These are phyloP conservation scores for Plasmodium inui DNA, from an alignment of 169 alveolate genomes.

Conservation along the genomic window DNA sequence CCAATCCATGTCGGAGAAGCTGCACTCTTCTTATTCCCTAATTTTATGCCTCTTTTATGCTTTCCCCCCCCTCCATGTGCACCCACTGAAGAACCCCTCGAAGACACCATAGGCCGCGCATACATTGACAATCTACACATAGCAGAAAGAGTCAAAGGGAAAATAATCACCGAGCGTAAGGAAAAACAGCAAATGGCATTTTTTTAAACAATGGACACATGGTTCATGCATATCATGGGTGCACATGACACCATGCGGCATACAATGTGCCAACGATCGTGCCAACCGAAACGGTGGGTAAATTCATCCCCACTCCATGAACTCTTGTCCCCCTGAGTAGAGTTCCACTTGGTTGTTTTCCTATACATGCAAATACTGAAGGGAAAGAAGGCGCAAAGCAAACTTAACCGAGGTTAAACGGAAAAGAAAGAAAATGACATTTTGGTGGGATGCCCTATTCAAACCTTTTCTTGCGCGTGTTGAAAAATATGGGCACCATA, in stretches of 20 bases:
- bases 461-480: neutral
- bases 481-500: neutral
- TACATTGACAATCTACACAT: constrained; percentile 13
- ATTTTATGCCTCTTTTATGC: neutral
- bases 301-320: neutral
- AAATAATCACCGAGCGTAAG: constrained; percentile 46
- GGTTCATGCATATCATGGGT: neutral
- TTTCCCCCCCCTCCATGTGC: neutral
- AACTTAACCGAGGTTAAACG: neutral
- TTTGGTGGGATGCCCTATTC: neutral
- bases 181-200: neutral
- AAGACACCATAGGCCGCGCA: neutral
- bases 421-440: neutral
- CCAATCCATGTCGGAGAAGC: neutral
- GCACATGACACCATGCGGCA: neutral
- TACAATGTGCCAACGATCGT: neutral
- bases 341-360: constrained; percentile 15
- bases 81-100: constrained; percentile 21
- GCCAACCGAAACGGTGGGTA: neutral
- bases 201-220: neutral
- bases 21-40: neutral
- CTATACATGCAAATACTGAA: constrained; percentile 26
- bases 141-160: constrained; percentile 30
- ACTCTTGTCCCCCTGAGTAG: neutral
- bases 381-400: constrained; percentile 3